Evolutionary conservation across 2,329 filamentous ascomycete species (phyloP), one percentile per base, ranked within the genome.

Genomic region (Claviceps pazoutovae): DNA sequence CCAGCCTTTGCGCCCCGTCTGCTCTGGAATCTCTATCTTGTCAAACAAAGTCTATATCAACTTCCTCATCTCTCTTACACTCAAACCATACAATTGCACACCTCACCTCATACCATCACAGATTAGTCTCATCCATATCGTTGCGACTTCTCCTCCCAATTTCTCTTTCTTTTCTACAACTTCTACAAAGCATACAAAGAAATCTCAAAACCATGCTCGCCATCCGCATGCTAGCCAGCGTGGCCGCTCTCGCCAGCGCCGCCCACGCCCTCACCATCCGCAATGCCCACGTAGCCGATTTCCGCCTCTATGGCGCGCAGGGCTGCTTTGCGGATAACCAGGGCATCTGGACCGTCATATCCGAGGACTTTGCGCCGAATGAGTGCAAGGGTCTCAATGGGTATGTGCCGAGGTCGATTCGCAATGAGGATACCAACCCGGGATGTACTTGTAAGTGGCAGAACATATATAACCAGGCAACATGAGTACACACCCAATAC

Each of bases 281-380:
- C 36, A 57, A 57, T 48, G 54, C 54, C n/a, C 56, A 62, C 44
- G 56, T 62, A n/a, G 55, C 54, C 42, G 57, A 62, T 46, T 61
- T 62, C 45, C 60, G 60, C 16, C 44, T 60, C 38, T 62, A 51
- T 34, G 53, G 57, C 14, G 55, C 45, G 1, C 38, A 49, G 11
- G 57, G 52, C 42, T 62, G 60, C 54, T 51, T 19, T 17, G n/a
- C 46, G 1, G 23, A 52, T 23, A 61, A 62, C 50, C 26, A 56
- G 17, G 60, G 60, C 23, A 49, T 62, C 30, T 62, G 58, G 58
- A 62, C 60, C 11, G 55, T 62, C 38, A 58, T 60, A 17, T 53
- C 60, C 19, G 53, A 53, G 5, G 60, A 62, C 51, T 55, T 62
- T 8, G 30, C 34, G 26, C 45, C 51, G 16, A 43, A 54, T 36